phyloP scores from a whole-genome alignment of 2,329 filamentous ascomycete species.

The Fusarium fracticaudum region DNA sequence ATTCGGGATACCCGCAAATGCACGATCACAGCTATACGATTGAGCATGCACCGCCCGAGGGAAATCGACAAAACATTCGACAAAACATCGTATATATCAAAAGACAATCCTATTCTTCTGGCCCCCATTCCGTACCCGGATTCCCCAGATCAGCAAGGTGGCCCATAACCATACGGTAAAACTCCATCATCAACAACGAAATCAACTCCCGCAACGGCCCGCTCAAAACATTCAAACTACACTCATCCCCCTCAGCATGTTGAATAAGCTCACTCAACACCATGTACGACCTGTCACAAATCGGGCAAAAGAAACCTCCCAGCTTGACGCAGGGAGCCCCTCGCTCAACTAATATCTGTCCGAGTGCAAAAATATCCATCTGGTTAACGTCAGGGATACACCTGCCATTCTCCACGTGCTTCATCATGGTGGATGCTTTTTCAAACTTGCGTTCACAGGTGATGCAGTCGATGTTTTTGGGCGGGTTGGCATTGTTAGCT shows the following conservation, averaged over 20 bases:
- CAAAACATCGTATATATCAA: not conserved
- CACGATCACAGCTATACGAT: too few relatives aligned
- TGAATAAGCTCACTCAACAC: not conserved
- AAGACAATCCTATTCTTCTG: too few relatives aligned
- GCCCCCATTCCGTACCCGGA: too few relatives aligned
- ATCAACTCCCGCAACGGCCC: not conserved
- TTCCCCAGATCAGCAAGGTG: too few relatives aligned
- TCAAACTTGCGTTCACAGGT: not conserved
- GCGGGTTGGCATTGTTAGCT: too few relatives aligned
- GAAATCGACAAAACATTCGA: not conserved
- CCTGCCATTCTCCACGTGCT: not conserved
- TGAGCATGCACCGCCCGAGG: too few relatives aligned
- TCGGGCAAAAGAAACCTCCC: not conserved
- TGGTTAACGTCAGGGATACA: not conserved
- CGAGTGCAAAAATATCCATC: not conserved
- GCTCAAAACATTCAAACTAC: not conserved
- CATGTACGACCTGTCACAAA: not conserved
- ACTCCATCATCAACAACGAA: not conserved
- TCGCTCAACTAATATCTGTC: not conserved
- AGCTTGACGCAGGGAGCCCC: not conserved
- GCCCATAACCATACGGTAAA: not conserved
- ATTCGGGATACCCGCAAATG: not conserved
- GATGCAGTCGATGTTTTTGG: not conserved
- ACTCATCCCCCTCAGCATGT: not conserved
- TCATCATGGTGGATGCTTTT: not conserved